Evolutionary conservation across 441 rosid species (phyloP).

Genomic region (Bruguiera hainesii): DNA sequence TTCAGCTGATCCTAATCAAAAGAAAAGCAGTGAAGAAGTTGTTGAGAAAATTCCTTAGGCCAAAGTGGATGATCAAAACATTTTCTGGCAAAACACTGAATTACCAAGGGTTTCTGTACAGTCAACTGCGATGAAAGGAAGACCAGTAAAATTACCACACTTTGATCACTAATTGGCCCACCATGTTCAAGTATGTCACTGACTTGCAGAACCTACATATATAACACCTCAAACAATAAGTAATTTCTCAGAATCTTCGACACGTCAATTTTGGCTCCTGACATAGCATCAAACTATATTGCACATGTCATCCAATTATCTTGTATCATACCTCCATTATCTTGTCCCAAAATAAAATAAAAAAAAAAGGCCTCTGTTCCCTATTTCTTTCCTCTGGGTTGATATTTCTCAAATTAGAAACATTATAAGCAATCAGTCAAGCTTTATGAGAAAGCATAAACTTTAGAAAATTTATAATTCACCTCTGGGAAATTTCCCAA

Average conservation of each 20-base stretch:
- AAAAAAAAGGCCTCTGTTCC: background rate
- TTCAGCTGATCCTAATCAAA: slow-evolving; percentile 68
- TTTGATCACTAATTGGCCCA: slow-evolving; percentile 58
- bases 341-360: too few relatives aligned
- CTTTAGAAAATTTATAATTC: slow-evolving; percentile 2
- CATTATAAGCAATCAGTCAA: background rate
- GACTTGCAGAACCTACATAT: slow-evolving; percentile 71
- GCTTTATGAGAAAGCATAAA: background rate
- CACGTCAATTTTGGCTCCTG: background rate
- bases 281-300: background rate
- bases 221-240: slow-evolving; percentile 1
- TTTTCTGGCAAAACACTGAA: background rate
- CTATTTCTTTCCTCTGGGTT: background rate
- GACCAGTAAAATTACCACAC: slow-evolving; percentile 70
- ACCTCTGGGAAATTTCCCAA: slow-evolving; percentile 95
- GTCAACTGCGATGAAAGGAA: slow-evolving; percentile 76
- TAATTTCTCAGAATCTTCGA: background rate
- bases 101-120: slow-evolving; percentile 64
- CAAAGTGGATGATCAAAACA: too few relatives aligned
- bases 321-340: background rate
- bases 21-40: slow-evolving; percentile 13
- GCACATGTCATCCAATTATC: background rate
- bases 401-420: background rate
- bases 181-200: slow-evolving; percentile 86
- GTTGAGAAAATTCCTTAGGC: slow-evolving; percentile 18